These are phyloP conservation scores for Daedalea quercina DNA, from an alignment of 768 basidiomycete species.

Conservation along the genomic window DNA sequence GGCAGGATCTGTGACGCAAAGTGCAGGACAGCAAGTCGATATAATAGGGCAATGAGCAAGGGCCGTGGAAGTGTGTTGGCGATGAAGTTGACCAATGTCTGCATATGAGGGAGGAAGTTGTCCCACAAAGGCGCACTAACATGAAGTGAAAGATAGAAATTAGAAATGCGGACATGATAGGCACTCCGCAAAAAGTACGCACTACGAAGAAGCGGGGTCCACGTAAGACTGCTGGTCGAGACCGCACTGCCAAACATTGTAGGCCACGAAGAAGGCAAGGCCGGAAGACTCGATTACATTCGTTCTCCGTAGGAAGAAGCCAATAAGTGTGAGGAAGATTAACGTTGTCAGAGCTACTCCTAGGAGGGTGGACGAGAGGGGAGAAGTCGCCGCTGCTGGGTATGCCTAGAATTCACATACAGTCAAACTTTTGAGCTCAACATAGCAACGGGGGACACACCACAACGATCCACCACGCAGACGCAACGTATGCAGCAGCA, in stretches of 20 bases:
- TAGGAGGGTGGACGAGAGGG: conserved; percentile 82
- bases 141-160: conserved; percentile 5
- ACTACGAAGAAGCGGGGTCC: conserved; percentile 76
- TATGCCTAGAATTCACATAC: conserved; percentile 47
- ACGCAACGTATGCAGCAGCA: conserved; percentile 72
- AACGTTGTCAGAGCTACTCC: conserved; percentile 86
- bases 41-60: conserved; percentile 70
- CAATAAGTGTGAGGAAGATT: conserved; percentile 86
- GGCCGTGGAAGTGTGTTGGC: conserved; percentile 84
- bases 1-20: conserved; percentile 78
- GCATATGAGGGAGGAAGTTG: conserved; percentile 77
- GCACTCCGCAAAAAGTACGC: conserved; percentile 30
- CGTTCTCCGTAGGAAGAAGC: conserved; percentile 81
- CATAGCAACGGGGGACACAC: conserved; percentile 36
- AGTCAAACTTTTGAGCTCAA: conserved; percentile 5
- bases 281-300: conserved; percentile 91
- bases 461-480: conserved; percentile 82
- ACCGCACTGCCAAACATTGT: conserved; percentile 87
- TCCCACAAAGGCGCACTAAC: conserved; percentile 65
- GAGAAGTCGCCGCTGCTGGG: conserved; percentile 74
- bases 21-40: conserved; percentile 76
- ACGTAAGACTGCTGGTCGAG: conserved; percentile 69
- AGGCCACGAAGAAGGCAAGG: conserved; percentile 82
- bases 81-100: conserved; percentile 74
- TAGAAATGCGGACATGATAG: neutral